phyloP scores from a whole-genome alignment of 192 early-diverging fungal species.

The Umbelopsis sp. region DNA sequence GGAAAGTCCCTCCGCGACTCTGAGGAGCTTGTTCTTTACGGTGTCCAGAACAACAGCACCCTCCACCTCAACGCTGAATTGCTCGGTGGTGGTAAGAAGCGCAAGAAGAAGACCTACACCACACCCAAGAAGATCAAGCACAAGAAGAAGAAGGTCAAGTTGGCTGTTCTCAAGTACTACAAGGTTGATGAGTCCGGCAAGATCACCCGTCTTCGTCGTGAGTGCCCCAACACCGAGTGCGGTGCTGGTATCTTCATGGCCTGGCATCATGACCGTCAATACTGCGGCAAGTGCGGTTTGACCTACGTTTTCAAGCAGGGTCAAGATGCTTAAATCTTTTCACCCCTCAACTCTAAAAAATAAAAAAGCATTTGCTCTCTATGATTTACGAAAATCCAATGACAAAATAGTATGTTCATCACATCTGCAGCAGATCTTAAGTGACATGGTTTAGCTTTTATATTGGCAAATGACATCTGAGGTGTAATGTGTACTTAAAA shows the following conservation, averaged over 20 bases:
- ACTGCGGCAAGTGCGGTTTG: slow-evolving; percentile 96
- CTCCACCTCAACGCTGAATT: slow-evolving; percentile 73
- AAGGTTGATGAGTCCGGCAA: slow-evolving; percentile 97
- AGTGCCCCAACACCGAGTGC: slow-evolving; percentile 96
- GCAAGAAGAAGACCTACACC: slow-evolving; percentile 99
- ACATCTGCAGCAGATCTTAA: background rate
- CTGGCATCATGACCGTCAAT: slow-evolving; percentile 96
- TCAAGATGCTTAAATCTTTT: slow-evolving; percentile 13
- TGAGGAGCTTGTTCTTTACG: slow-evolving; percentile 48
- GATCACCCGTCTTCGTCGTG: slow-evolving; percentile 97
- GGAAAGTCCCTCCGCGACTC: slow-evolving; percentile 52
- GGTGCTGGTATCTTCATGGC: slow-evolving; percentile 99
- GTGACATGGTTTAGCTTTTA: background rate
- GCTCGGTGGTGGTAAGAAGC: slow-evolving; percentile 94
- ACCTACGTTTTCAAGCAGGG: slow-evolving; percentile 89
- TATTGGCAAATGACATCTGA: background rate
- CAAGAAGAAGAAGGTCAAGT: slow-evolving; percentile 99
- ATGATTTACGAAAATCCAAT: background rate
- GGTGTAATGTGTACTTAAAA: no score
- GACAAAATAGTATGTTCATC: background rate
- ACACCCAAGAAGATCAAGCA: slow-evolving; percentile 99
- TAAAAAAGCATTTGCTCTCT: slow-evolving; percentile 1
- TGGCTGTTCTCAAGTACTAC: slow-evolving; percentile 99
- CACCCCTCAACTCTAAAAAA: background rate
- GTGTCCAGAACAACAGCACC: slow-evolving; percentile 70